Percentiles rank a stretch among this genome's conserved stretches.
Conservation (phyloP, 2,329 filamentous ascomycete genomes). For the Sarocladium kiliense region DNA sequence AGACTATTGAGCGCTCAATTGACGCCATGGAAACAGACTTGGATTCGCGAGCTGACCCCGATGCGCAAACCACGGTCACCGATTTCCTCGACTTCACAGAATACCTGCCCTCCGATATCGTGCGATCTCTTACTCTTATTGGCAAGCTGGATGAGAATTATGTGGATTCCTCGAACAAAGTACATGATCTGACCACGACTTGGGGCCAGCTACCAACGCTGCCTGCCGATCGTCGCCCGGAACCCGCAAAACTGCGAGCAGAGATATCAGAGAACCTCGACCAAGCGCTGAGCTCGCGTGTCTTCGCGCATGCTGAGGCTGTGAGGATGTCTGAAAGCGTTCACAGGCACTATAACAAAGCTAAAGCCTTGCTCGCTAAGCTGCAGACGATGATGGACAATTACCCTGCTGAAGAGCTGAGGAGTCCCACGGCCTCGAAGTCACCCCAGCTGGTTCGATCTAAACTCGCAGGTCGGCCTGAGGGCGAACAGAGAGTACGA, state of each 20-base stretch:
- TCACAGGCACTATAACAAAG: slow-evolving; percentile 55
- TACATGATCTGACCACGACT: slow-evolving; percentile 50
- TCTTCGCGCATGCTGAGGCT: slow-evolving; percentile 57
- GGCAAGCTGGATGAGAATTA: slow-evolving; percentile 58
- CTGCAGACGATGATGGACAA: slow-evolving; percentile 56
- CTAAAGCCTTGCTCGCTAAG: slow-evolving; percentile 53
- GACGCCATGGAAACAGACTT: slow-evolving; percentile 30
- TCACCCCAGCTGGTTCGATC: slow-evolving; percentile 49
- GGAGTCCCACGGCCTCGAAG: slow-evolving; percentile 45
- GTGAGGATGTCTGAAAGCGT: slow-evolving; percentile 60
- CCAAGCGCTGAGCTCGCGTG: slow-evolving; percentile 49
- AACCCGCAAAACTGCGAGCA: slow-evolving; percentile 47
- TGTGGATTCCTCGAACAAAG: slow-evolving; percentile 45
- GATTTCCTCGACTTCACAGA: slow-evolving; percentile 68
- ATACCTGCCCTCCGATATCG: slow-evolving; percentile 62
- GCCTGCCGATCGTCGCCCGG: slow-evolving; percentile 39
- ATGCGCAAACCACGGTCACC: slow-evolving; percentile 64
- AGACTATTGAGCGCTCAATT: slow-evolving; percentile 18
- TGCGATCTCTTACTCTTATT: slow-evolving; percentile 60
- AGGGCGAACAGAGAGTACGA: slow-evolving; percentile 37
- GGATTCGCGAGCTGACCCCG: slow-evolving; percentile 54
- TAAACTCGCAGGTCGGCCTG: slow-evolving; percentile 40
- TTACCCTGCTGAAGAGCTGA: slow-evolving; percentile 49
- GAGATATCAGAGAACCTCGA: slow-evolving; percentile 55
- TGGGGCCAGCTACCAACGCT: slow-evolving; percentile 53